Conservation (phyloP, 2,329 filamentous ascomycete species). For the Talaromyces sp. region DNA sequence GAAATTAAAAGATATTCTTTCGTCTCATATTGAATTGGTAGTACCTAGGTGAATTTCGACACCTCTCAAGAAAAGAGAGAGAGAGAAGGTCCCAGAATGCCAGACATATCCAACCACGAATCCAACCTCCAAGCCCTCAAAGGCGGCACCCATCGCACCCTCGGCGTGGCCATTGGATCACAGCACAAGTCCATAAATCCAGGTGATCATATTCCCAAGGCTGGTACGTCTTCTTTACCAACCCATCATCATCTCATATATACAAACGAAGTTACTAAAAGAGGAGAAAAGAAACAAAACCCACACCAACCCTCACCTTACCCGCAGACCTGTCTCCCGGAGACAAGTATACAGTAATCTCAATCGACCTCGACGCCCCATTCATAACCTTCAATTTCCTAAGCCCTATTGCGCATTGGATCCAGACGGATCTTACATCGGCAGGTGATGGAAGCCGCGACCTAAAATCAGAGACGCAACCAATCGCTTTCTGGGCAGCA, state of each 20-base stretch:
- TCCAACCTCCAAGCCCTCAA: background rate
- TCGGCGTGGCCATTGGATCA: conserved; percentile 3
- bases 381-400: conserved; percentile 38
- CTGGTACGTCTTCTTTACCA: conserved; percentile 1
- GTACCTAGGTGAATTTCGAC: too few species aligned
- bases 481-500: background rate
- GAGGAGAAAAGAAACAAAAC: background rate
- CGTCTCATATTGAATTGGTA: too few species aligned
- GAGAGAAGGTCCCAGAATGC: conserved; percentile 7
- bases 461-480: background rate
- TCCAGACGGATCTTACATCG: conserved; percentile 37
- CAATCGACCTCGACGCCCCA: conserved; percentile 46
- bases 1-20: too few species aligned
- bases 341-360: conserved; percentile 3
- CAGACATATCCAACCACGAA: conserved; percentile 7
- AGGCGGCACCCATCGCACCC: background rate
- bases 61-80: too few species aligned
- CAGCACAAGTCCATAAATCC: background rate
- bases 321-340: background rate
- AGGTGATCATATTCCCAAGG: conserved; percentile 1
- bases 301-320: conserved; percentile 3
- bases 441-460: background rate
- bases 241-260: background rate
- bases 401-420: conserved; percentile 46
- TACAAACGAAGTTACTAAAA: too few species aligned